Evolutionary conservation across 305 asterid genomes (phyloP).

Genomic region (Plantago lanceolata): DNA sequence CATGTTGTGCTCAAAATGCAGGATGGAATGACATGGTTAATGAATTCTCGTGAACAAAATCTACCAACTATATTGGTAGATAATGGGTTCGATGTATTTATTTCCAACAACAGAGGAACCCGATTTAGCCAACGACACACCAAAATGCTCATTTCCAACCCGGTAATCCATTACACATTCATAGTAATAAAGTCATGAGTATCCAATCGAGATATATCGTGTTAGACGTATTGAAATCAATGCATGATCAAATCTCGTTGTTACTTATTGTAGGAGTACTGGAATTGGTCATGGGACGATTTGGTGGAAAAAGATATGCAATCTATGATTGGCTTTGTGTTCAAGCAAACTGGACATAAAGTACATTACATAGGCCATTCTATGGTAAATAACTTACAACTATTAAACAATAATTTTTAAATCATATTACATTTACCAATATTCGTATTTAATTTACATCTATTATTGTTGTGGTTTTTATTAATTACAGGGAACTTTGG

Average conservation of each 20-base stretch:
- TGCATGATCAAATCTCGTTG: neutral
- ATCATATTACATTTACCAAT: neutral
- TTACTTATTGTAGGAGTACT: constrained; percentile 37
- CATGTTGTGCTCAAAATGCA: too few species aligned
- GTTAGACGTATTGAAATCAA: neutral
- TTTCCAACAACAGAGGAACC: constrained; percentile 76
- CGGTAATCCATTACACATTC: constrained; percentile 24
- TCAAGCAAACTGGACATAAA: constrained; percentile 51
- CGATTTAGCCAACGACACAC: constrained; percentile 53
- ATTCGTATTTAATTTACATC: neutral
- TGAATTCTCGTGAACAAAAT: constrained; percentile 51
- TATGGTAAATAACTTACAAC: constrained; percentile 34
- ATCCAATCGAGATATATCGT: neutral
- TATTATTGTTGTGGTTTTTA: neutral
- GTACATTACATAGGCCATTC: constrained; percentile 77
- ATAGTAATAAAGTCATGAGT: too few species aligned
- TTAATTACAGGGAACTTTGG: constrained; percentile 62
- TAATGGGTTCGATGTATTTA: constrained; percentile 79
- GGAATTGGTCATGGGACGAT: constrained; percentile 97
- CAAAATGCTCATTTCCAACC: constrained; percentile 34
- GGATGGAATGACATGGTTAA: constrained; percentile 84
- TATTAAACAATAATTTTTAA: neutral
- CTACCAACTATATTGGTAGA: constrained; percentile 66
- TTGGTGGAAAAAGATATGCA: constrained; percentile 60
- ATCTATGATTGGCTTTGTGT: constrained; percentile 39